Evolutionary conservation across 2,329 filamentous ascomycete genomes (phyloP).

Genomic region (Lasiodiplodia gonubiensis): DNA sequence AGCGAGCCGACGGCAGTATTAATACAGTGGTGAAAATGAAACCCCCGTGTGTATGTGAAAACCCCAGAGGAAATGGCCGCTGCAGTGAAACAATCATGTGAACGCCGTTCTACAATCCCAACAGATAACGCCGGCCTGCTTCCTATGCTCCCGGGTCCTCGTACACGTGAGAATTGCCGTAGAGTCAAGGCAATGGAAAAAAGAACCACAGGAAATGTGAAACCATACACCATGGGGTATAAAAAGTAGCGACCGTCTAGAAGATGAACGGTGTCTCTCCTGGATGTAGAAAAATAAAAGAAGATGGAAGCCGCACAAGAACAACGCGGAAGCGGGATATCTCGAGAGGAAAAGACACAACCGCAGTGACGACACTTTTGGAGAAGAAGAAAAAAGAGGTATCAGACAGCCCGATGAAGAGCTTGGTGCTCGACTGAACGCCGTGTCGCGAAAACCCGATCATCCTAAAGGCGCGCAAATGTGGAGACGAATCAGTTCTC

Average conservation of each 20-base stretch:
- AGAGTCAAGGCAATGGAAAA: conserved; percentile 9
- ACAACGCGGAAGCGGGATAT: conserved; percentile 29
- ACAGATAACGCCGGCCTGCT: conserved; percentile 20
- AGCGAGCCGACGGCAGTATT: conserved; percentile 20
- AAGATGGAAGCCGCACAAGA: conserved; percentile 8
- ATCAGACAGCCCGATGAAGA: neutral
- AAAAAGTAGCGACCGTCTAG: conserved; percentile 33
- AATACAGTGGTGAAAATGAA: conserved; percentile 24
- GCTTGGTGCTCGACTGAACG: conserved; percentile 17
- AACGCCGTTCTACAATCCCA: conserved; percentile 26
- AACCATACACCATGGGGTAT: conserved; percentile 31
- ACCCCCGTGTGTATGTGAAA: neutral
- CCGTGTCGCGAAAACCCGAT: conserved; percentile 8
- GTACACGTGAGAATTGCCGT: conserved; percentile 15
- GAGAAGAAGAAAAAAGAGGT: conserved; percentile 9
- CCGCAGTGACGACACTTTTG: conserved; percentile 25
- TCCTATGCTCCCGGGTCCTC: conserved; percentile 19
- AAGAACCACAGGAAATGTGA: conserved; percentile 13
- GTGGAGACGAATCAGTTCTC: conserved; percentile 37
- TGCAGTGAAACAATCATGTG: conserved; percentile 7
- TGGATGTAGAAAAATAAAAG: conserved; percentile 7
- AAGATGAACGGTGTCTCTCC: conserved; percentile 30
- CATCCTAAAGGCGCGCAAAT: conserved; percentile 5
- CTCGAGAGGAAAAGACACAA: conserved; percentile 26
- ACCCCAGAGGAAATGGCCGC: conserved; percentile 12